A percentile compares a stretch with the other conserved stretches of the same genome.
Conservation (phyloP, 352 stramenopile genomes). For the Phytophthora hybrid region DNA sequence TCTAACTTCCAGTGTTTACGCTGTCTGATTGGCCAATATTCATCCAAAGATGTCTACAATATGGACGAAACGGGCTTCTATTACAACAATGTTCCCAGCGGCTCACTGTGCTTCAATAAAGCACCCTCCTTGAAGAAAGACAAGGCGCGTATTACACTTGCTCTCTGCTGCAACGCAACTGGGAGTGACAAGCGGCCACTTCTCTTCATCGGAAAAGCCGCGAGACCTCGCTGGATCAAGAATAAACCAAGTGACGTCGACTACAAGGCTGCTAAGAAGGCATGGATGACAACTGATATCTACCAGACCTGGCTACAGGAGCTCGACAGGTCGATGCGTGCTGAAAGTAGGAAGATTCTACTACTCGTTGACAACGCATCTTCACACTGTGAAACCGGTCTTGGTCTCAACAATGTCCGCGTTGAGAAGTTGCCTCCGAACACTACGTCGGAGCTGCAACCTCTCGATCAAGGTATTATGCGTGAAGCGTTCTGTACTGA, state of each 20-base stretch:
- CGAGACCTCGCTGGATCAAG: slow-evolving; percentile 8
- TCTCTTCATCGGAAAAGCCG: slow-evolving; percentile 10
- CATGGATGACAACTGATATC: slow-evolving; percentile 9
- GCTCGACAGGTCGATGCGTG: slow-evolving; percentile 6
- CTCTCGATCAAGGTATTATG: slow-evolving; percentile 23
- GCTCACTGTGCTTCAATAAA: too few species aligned
- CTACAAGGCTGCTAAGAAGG: slow-evolving; percentile 8
- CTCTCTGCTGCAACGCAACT: slow-evolving; percentile 1
- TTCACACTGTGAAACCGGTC: slow-evolving; percentile 6
- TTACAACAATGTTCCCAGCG: background rate
- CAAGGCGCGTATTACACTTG: slow-evolving; percentile 9
- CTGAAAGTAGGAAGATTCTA: background rate
- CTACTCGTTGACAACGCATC: slow-evolving; percentile 14
- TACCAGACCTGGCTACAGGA: slow-evolving; percentile 11
- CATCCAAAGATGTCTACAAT: slow-evolving; percentile 7
- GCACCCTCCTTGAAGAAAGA: slow-evolving; percentile 4
- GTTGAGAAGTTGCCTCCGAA: slow-evolving; percentile 9
- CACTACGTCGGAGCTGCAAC: slow-evolving; percentile 11
- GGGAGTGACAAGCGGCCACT: slow-evolving; percentile 6
- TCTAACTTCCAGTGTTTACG: background rate
- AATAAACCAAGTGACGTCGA: background rate
- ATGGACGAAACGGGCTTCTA: background rate
- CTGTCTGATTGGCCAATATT: slow-evolving; percentile 1
- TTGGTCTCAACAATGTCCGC: slow-evolving; percentile 11
- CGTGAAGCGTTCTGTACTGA: slow-evolving; percentile 7